Percentiles rank a stretch among this genome's conserved stretches.
phyloP scores from a whole-genome alignment of 208 protist genomes.

The Acanthamoeba castellanii region DNA sequence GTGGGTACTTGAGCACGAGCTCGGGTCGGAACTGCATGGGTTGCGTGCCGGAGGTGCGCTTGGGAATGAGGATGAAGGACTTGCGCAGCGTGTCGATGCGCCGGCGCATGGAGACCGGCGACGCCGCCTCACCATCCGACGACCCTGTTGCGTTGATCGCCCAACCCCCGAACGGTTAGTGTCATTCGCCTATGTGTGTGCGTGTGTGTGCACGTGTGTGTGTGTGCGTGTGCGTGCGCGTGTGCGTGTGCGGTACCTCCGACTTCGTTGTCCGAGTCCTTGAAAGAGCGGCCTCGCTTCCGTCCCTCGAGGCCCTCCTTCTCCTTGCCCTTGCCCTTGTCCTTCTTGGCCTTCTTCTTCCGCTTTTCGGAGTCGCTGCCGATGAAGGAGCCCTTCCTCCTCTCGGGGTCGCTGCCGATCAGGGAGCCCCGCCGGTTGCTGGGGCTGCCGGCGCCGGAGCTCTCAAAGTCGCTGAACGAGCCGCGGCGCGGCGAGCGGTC shows the following conservation, averaged over 20 bases:
- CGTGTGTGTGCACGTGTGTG: too few species aligned
- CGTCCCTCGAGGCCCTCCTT: neutral
- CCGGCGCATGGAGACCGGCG: constrained; percentile 44
- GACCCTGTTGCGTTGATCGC: neutral
- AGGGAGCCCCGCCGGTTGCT: neutral
- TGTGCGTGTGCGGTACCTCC: neutral
- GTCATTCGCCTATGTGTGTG: too few species aligned
- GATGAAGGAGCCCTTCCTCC: constrained; percentile 7
- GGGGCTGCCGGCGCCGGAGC: neutral
- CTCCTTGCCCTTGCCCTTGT: constrained; percentile 45
- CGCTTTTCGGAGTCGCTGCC: neutral
- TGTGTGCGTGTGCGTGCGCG: too few species aligned
- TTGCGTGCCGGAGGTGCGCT: constrained; percentile 53
- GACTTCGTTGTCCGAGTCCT: neutral
- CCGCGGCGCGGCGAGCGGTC: neutral
- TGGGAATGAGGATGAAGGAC: constrained; percentile 34
- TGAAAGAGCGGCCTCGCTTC: neutral
- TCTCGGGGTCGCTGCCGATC: neutral
- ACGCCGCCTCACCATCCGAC: neutral
- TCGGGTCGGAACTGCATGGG: constrained; percentile 65
- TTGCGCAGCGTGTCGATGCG: constrained; percentile 61
- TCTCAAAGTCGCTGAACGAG: neutral
- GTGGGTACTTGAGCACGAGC: constrained; percentile 40
- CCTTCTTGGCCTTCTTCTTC: constrained; percentile 45
- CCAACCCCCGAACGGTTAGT: too few species aligned